Conservation (phyloP, 495 filamentous ascomycete species). For the Chlorociboria aeruginascens region DNA sequence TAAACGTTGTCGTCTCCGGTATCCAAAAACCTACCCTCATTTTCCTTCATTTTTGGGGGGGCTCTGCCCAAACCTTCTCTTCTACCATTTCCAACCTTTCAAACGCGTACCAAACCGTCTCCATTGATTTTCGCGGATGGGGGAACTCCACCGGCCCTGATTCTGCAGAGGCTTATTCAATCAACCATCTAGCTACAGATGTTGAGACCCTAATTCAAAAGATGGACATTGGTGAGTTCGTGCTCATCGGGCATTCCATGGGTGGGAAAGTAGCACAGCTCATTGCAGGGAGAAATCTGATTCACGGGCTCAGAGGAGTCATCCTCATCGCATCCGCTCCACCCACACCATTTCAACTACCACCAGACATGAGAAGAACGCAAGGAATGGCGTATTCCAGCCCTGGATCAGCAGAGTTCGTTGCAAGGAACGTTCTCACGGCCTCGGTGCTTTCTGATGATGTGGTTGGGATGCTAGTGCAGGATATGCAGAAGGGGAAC, state of each 20-base stretch:
- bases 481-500: slow-evolving; percentile 24
- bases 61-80: slow-evolving; percentile 27
- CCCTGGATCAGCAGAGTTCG: slow-evolving; percentile 22
- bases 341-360: slow-evolving; percentile 22
- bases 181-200: slow-evolving; percentile 23
- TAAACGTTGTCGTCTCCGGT: too few relatives aligned
- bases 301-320: slow-evolving; percentile 20
- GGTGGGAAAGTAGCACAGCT: slow-evolving; percentile 30
- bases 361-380: slow-evolving; percentile 26
- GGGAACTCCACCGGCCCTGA: slow-evolving; percentile 25
- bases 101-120: slow-evolving; percentile 17
- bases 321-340: slow-evolving; percentile 28
- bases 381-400: slow-evolving; percentile 25
- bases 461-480: slow-evolving; percentile 19
- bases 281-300: slow-evolving; percentile 13
- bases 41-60: slow-evolving; percentile 36
- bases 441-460: slow-evolving; percentile 13
- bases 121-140: slow-evolving; percentile 30
- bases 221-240: slow-evolving; percentile 12
- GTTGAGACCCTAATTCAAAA: slow-evolving; percentile 18
- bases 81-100: slow-evolving; percentile 19
- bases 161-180: slow-evolving; percentile 16
- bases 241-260: slow-evolving; percentile 33
- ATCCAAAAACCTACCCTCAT: slow-evolving; percentile 14
- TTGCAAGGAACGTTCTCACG: slow-evolving; percentile 26